A percentile compares a stretch with the other conserved stretches of the same genome.
These are phyloP conservation scores for Diatrype stigma DNA, from an alignment of 2,329 filamentous ascomycete genomes.

Conservation along the genomic window DNA sequence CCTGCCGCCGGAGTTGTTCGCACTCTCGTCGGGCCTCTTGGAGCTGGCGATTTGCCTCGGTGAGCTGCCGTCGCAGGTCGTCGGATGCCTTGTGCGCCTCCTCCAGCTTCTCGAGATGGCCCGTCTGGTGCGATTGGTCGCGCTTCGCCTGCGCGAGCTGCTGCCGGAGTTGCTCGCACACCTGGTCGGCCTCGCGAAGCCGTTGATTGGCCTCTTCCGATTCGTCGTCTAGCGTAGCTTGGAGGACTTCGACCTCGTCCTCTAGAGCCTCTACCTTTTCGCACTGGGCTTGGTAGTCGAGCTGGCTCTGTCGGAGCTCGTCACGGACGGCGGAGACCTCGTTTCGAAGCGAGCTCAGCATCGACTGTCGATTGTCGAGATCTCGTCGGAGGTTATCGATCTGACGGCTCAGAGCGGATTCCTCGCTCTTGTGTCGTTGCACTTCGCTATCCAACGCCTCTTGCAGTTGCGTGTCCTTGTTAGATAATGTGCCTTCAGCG, in stretches of 20 bases:
- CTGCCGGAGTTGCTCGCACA: conserved; percentile 39
- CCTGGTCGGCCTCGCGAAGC: conserved; percentile 39
- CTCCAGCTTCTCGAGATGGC: conserved; percentile 16
- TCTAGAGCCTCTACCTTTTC: conserved; percentile 67
- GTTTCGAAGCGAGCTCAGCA: conserved; percentile 59
- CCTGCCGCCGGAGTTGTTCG: conserved; percentile 20
- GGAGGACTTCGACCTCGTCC: conserved; percentile 72
- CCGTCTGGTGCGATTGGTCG: conserved; percentile 16
- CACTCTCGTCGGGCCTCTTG: conserved; percentile 52
- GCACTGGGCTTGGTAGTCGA: conserved; percentile 57
- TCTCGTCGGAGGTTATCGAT: conserved; percentile 71
- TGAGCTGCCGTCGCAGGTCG: conserved; percentile 33
- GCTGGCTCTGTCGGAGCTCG: conserved; percentile 63
- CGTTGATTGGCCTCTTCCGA: conserved; percentile 53
- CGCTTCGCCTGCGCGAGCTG: conserved; percentile 34
- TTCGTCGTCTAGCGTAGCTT: conserved; percentile 62
- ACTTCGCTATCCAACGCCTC: conserved; percentile 66
- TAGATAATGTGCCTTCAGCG: conserved; percentile 61
- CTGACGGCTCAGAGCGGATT: conserved; percentile 66
- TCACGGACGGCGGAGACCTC: conserved; percentile 65
- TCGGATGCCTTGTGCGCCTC: conserved; percentile 28
- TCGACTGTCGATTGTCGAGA: conserved; percentile 61
- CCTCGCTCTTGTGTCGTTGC: conserved; percentile 68
- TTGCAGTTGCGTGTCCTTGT: conserved; percentile 64
- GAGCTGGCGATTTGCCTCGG: conserved; percentile 62